Evolutionary conservation across 257 asterid genomes (phyloP).

Genomic region (Apocynum venetum): DNA sequence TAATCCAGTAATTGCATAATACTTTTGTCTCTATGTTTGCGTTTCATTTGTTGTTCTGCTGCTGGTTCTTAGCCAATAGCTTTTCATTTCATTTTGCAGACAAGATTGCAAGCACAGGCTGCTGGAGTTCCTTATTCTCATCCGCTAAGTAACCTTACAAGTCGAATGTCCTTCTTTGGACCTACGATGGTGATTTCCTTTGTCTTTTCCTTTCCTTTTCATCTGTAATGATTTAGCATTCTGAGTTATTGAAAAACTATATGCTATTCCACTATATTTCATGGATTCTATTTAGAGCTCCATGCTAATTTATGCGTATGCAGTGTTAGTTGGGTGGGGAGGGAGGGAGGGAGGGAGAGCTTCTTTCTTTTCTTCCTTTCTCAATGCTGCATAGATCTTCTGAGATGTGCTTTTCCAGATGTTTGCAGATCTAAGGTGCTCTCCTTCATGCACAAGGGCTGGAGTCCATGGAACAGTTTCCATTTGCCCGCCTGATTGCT

Average conservation of each 20-base stretch:
- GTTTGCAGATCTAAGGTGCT: constrained; percentile 98
- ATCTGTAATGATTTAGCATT: neutral
- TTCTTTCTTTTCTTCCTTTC: neutral
- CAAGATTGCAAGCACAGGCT: constrained; percentile 96
- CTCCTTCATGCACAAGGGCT: constrained; percentile 95
- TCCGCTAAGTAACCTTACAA: constrained; percentile 77
- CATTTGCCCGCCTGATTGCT: constrained; percentile 92
- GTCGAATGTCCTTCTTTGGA: constrained; percentile 90
- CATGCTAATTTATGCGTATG: neutral
- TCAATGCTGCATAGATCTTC: neutral
- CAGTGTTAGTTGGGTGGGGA: neutral
- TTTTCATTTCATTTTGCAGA: constrained; percentile 37
- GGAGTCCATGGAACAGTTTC: constrained; percentile 91
- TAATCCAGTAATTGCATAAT: neutral
- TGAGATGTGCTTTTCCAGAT: constrained; percentile 44
- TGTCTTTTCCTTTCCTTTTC: neutral
- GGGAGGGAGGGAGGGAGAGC: neutral
- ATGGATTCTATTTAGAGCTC: neutral
- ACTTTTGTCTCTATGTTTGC: neutral
- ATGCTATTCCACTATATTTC: neutral
- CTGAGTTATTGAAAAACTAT: neutral
- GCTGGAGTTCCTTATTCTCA: constrained; percentile 84
- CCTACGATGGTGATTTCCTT: constrained; percentile 64
- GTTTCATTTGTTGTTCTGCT: neutral
- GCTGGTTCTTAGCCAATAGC: constrained; percentile 1